Evolutionary conservation across 352 stramenopile genomes (phyloP), one percentile per base, ranked within the genome.

Genomic region (Albugo candida): DNA sequence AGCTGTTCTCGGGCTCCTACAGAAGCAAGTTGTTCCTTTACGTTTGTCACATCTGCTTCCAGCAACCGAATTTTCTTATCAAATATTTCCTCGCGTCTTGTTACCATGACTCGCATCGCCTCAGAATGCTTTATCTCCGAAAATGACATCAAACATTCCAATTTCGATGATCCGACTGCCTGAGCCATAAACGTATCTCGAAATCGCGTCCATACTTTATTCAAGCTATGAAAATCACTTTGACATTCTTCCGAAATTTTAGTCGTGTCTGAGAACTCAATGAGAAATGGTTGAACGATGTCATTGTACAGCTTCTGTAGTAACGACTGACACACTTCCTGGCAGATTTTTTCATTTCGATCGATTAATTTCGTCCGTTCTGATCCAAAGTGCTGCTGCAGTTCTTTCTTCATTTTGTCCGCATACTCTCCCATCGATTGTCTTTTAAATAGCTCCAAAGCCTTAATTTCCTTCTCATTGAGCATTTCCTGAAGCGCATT

Each of bases 31-130:
- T 83, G 68, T 60, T 92, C 78, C 44, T 85, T 84, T 13, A 87
- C 75, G 19, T 78, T 79, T 2, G 69, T 65, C 6, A 83, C 68
- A 48, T 88, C 71, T 20, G 63, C 56, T 51, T 87, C 71, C 18
- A 88, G 55, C 41, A 58, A 63, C n/a, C 71, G 67, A 31, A 92
- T 75, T 58, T 86, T 70, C 59, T 85, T 85, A 51, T 92, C 75
- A 53, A 84, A 87, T 11, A 66, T 73, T 61, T 92, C 78, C 51
- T 92, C 78, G 49, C 86, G 73, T 35, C 68, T 61, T 36, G 70
- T 84, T 34, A 92, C 58, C 44, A 92, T 45, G 50, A 85, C 81
- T 17, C 70, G 69, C 71, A 86, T 83, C 14, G 78, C 78, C 43
- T 92, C 78, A 11, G 74, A 65, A 51, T 86, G 81, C 51, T 85